Evolutionary conservation across 805 yeast species (phyloP), one percentile per base, ranked within the genome.

Genomic region (Ogataea paradorogensis): DNA sequence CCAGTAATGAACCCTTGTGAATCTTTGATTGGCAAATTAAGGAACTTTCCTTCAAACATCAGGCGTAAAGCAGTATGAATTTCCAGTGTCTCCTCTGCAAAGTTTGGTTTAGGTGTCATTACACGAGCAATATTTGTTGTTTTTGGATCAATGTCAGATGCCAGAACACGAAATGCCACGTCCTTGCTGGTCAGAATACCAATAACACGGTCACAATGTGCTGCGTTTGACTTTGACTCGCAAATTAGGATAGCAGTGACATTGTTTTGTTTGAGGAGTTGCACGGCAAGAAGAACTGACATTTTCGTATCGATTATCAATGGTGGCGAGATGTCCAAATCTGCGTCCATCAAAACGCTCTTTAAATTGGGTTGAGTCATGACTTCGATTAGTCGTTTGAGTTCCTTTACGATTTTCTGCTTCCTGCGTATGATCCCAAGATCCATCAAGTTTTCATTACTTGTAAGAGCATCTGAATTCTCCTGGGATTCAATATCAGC

Each of bases 151-250:
- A 63, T 52, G 4, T 55, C 56, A 31, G 55, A 52, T 1, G 72
- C 66, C 15, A 71, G 42, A 0, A 69, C 74, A 30, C 74, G 51
- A 33, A 62, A 68, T 15, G 67, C 69, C 14, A 70, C 59, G 51
- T 71, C 76, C 46, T 70, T 71, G 31, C 69, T 67, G 1, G 76
- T 71, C 37, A 71, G 58, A 36, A 71, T 71, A 0, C 76, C 76
- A 43, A 71, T 68, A 1, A 69, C 62, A 33, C 61, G 61, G 35
- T 61, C 59, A 21, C 58, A 50, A 9, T 54, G 42, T 0, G 57
- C 56, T 1, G 46, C 15, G 6, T 30, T 15, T 6, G 42, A 14
- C n/a, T 38, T 27, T 4, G 47, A 35, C 45, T 66, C 71, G 35
- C 62, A 58, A 9, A 71, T 65, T 21, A 71, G 46, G 1, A 68